Evolutionary conservation across 2,329 filamentous ascomycete genomes (phyloP), one percentile per base, ranked within the genome.

Genomic region (Sporothrix phasma): DNA sequence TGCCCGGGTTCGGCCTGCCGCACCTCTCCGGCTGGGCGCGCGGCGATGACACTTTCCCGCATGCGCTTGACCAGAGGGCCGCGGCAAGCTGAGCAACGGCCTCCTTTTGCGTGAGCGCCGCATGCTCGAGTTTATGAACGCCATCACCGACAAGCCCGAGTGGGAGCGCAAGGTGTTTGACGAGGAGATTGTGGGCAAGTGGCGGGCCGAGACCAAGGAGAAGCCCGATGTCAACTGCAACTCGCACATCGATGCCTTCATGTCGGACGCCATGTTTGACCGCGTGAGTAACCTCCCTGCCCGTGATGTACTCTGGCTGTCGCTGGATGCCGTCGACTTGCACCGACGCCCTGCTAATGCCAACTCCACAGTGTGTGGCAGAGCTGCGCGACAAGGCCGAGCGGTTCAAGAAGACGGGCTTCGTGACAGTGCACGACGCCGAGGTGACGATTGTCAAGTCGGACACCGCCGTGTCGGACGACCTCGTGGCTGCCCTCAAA

Each of bases 301-400:
- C 34, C 1, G 34, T n/a, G 34, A 10, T 37, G 34, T 37, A 37
- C 34, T 7, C 34, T 2, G 13, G 15, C 10, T 4, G 34, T 37
- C 34, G 6, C 15, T 37, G 34, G 15, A 37, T 19, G n/a, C 8
- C 24, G 7, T 19, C 13, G 6, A 24, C 17, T 46, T 22, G n/a
- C 10, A 6, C 4, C 4, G n/a, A 11, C n/a, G 17, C 3, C 43
- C 5, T 15, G 7, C 39, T 45, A 46, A 63, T 24, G 4, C 17
- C 15, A 37, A n/a, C 3, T n/a, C n/a, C n/a, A n/a, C 37, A 72
- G 71, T 76, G 71, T 64, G 73, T 82, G 29, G 68, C 73, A 7
- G 82, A 84, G 67, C 75, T 85, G 0, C 75, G 73, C 13, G 76
- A 76, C 69, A 84, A 85, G 68, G 80, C 81, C 1, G 69, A 68